Evolutionary conservation across 345 rosid genomes (phyloP), one percentile per base, ranked within the genome.

Genomic region (Euclidium syriacum): DNA sequence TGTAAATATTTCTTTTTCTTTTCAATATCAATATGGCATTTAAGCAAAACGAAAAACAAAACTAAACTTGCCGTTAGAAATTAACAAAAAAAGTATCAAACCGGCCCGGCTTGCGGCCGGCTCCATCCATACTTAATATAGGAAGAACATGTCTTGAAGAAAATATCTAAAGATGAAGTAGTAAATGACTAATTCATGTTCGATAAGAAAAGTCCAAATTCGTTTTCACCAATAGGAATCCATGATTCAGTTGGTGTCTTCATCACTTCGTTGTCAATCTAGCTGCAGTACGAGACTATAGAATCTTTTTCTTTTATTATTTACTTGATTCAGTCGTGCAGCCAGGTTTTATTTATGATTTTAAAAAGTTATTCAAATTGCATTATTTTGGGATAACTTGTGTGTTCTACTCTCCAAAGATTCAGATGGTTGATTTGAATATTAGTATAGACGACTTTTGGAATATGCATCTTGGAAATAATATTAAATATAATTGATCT

Each of bases 401-500:
- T 18, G 33, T 46, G 26, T 23, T 24, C 6, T 17, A 24, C 38
- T 22, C 15, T 58, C 4, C 14, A 59, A 27, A 68, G 62, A 69
- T 52, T 61, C 62, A 36, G 50, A 61, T 43, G 54, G 30, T 51
- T 25, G 68, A 15, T 62, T 44, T 44, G 23, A 61, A 61, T 24
- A 62, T 7, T 53, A 62, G 53, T 70, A 19, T 70, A 61, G 68
- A 62, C 74, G 74, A 70, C 74, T 70, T 69, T 70, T 70, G 74
- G 68, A 62, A 70, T 61, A 59, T 69, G 62, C 57, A 36, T 24
- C 8, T 59, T 35, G 35, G 26, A 12, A 36, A 35, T 36, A 56
- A 43, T 65, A 32, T 0, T 47, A 24, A n/a, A 15, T n/a, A 65
- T 27, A 60, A 43, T 34, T 52, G 48, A 43, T 59, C 14, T 46